Evolutionary conservation across 306 rosid genomes (phyloP).

Genomic region (Cyamopsis tetragonoloba): DNA sequence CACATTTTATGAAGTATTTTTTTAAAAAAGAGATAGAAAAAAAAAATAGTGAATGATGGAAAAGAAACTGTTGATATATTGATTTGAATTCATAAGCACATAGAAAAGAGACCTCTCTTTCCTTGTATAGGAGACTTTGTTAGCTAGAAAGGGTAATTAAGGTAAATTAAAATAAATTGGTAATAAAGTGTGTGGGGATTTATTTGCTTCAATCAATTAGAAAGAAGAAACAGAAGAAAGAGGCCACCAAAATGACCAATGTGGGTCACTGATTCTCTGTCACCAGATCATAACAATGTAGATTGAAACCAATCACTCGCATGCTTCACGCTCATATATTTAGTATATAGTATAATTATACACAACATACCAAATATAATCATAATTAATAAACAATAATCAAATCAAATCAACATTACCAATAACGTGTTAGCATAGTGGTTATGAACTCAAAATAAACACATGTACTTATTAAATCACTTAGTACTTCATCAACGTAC

Average conservation of each 20-base stretch:
- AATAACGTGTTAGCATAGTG: too few species aligned
- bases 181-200: constrained; percentile 17
- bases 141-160: background rate
- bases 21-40: background rate
- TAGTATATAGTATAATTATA: background rate
- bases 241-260: constrained; percentile 34
- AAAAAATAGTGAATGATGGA: background rate
- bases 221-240: constrained; percentile 10
- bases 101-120: background rate
- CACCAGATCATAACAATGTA: constrained; percentile 41
- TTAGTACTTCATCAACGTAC: too few species aligned
- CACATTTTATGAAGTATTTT: too few species aligned
- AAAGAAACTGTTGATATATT: background rate
- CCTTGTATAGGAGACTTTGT: background rate
- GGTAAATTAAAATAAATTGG: too few species aligned
- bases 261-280: constrained; percentile 44
- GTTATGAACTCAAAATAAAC: too few species aligned
- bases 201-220: constrained; percentile 27
- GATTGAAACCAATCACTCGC: constrained; percentile 38
- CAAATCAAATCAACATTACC: background rate
- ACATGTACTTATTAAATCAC: too few species aligned
- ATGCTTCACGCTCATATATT: constrained; percentile 27
- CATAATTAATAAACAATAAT: background rate
- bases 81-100: background rate
- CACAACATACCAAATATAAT: background rate